Conservation (phyloP, 2,329 filamentous ascomycete species). For the Fusarium austroafricanum region DNA sequence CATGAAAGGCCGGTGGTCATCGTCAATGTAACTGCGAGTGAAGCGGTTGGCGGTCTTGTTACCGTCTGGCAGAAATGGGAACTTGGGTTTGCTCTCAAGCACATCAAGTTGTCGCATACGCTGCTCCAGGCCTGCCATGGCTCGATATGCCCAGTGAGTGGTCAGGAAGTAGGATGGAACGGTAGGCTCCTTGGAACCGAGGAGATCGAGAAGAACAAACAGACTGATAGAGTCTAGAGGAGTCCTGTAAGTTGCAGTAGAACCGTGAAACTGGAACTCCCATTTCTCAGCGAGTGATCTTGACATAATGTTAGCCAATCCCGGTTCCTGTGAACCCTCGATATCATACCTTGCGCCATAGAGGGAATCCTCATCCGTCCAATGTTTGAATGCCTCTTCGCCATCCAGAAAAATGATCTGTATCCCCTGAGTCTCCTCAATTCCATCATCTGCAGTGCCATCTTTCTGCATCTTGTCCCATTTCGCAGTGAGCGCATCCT, state of each 20-base stretch:
- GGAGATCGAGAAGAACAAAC: constrained; percentile 90
- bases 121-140: constrained; percentile 78
- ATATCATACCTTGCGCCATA: constrained; percentile 82
- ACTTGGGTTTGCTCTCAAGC: constrained; percentile 68
- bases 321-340: background rate
- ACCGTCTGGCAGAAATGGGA: constrained; percentile 73
- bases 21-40: constrained; percentile 69
- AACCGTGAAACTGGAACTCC: constrained; percentile 76
- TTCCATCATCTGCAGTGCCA: constrained; percentile 61
- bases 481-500: constrained; percentile 81
- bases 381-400: constrained; percentile 88
- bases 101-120: constrained; percentile 75
- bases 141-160: constrained; percentile 92
- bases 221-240: constrained; percentile 83
- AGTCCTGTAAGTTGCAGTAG: constrained; percentile 79
- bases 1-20: constrained; percentile 95
- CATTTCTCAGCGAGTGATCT: constrained; percentile 82
- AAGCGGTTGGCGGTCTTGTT: constrained; percentile 65
- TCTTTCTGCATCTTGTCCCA: constrained; percentile 78
- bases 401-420: constrained; percentile 93
- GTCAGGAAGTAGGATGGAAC: constrained; percentile 89
- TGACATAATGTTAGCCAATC: constrained; percentile 8
- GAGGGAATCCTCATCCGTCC: constrained; percentile 84
- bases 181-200: constrained; percentile 75
- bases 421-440: constrained; percentile 83